phyloP scores from a whole-genome alignment of 2,329 filamentous ascomycete genomes.

The Colletotrichum endophyticum region DNA sequence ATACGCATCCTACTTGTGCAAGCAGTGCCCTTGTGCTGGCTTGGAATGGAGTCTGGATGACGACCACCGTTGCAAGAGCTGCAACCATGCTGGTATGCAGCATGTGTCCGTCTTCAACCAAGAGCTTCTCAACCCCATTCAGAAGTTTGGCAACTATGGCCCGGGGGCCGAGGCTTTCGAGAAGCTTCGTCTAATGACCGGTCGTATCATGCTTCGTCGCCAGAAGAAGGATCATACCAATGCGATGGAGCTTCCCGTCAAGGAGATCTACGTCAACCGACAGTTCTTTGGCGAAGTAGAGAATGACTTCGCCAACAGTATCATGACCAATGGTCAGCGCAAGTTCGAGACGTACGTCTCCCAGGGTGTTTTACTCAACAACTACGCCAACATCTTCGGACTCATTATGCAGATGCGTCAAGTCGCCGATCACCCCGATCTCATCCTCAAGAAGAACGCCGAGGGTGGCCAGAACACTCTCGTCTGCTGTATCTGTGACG shows the following conservation, averaged over 20 bases:
- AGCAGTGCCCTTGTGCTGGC: constrained; percentile 78
- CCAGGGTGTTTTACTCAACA: constrained; percentile 92
- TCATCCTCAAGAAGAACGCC: constrained; percentile 87
- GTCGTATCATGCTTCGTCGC: constrained; percentile 93
- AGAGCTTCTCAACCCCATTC: constrained; percentile 86
- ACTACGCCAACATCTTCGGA: constrained; percentile 98
- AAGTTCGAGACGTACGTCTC: constrained; percentile 96
- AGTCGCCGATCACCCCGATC: constrained; percentile 93
- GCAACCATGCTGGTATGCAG: constrained; percentile 51
- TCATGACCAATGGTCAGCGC: constrained; percentile 90
- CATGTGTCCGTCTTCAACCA: constrained; percentile 80
- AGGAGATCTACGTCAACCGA: constrained; percentile 88
- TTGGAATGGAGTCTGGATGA: constrained; percentile 84
- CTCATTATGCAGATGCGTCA: constrained; percentile 99
- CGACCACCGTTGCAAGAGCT: constrained; percentile 72
- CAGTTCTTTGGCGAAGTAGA: constrained; percentile 98
- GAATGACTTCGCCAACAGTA: constrained; percentile 91
- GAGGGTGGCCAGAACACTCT: constrained; percentile 89
- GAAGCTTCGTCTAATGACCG: constrained; percentile 87
- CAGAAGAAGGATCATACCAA: constrained; percentile 93
- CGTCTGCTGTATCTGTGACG: constrained; percentile 94
- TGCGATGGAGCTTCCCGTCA: constrained; percentile 95
- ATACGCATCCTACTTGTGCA: constrained; percentile 95
- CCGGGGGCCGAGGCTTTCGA: constrained; percentile 73
- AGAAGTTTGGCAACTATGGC: constrained; percentile 63